These are phyloP conservation scores for Saccharomycopsis fermentans DNA, from an alignment of 805 yeast genomes.

Conservation along the genomic window DNA sequence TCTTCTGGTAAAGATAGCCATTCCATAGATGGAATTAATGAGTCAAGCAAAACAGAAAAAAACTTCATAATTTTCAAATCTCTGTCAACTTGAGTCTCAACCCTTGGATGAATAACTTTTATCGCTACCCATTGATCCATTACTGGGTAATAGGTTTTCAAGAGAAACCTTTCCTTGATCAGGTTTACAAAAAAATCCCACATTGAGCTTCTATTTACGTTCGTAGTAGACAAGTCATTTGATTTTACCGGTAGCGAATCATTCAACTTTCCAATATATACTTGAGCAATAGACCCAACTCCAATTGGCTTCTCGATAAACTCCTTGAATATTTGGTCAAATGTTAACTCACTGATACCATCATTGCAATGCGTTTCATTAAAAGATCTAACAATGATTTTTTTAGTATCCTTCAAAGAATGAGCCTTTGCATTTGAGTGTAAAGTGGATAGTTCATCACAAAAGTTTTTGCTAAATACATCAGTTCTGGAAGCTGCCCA, in stretches of 20 bases:
- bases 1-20: conserved; percentile 95
- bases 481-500: conserved; percentile 99
- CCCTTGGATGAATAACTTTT: conserved; percentile 87
- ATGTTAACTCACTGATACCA: conserved; percentile 19
- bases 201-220: conserved; percentile 23
- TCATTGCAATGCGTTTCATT: conserved; percentile 24
- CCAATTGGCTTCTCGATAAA: conserved; percentile 74
- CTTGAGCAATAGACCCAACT: conserved; percentile 98
- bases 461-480: conserved; percentile 70
- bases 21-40: conserved; percentile 80
- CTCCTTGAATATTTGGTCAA: conserved; percentile 74
- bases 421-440: conserved; percentile 83
- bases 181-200: conserved; percentile 7
- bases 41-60: conserved; percentile 61
- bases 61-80: conserved; percentile 78
- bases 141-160: conserved; percentile 21
- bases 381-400: conserved; percentile 50
- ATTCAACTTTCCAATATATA: conserved; percentile 63
- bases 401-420: conserved; percentile 47
- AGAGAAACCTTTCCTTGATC: conserved; percentile 25
- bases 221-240: conserved; percentile 31
- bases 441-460: conserved; percentile 62
- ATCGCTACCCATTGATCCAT: conserved; percentile 66
- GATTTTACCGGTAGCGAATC: conserved; percentile 13
- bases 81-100: conserved; percentile 57